Conservation (phyloP, 1,284 basidiomycete species). For the Trametes pubescens region DNA sequence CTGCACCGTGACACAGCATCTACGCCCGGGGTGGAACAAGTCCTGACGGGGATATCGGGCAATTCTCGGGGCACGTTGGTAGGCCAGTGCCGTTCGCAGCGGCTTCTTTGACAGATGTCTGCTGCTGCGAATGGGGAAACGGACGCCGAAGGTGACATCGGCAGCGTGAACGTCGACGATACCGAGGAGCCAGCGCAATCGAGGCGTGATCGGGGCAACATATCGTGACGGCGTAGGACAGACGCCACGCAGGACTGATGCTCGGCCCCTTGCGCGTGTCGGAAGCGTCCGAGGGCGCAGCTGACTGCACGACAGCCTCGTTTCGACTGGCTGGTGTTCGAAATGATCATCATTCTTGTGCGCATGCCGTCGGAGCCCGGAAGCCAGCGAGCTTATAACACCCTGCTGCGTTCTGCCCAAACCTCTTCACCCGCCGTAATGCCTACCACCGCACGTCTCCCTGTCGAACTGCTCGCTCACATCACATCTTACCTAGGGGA, state of each 20-base stretch:
- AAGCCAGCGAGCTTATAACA: neutral
- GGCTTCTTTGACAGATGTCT: neutral
- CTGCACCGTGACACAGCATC: too few species aligned
- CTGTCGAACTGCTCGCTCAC: conserved; percentile 24
- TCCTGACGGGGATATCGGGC: neutral
- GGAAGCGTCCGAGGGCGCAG: neutral
- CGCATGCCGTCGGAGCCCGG: neutral
- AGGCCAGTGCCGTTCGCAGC: neutral
- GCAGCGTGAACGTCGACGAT: neutral
- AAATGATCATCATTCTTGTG: neutral
- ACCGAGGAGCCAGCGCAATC: neutral
- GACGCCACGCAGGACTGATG: neutral
- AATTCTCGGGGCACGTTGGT: neutral
- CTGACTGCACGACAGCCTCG: neutral
- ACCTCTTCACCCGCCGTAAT: neutral
- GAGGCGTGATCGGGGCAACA: neutral
- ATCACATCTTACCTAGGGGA: conserved; percentile 17
- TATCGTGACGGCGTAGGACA: neutral
- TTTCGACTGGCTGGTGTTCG: neutral
- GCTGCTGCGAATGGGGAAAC: neutral
- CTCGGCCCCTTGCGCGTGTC: neutral
- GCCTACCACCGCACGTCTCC: conserved; percentile 5
- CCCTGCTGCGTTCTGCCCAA: neutral
- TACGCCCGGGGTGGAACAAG: neutral
- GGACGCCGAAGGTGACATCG: neutral